Evolutionary conservation across 148 eudicot genomes (phyloP).

Genomic region (Camellia japonica): DNA sequence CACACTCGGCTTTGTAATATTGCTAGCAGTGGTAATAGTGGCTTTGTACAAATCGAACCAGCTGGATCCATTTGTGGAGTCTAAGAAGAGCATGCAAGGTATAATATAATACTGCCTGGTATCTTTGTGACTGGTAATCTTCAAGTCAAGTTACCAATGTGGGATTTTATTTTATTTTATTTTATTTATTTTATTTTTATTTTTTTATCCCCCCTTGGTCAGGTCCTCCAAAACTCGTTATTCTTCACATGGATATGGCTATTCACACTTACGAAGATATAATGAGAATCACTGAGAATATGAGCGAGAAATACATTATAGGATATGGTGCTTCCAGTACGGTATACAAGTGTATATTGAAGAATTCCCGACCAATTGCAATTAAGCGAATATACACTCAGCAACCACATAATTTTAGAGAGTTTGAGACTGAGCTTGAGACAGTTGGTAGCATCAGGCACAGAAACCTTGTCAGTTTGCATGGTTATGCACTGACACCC

Average conservation of each 20-base stretch:
- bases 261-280: slow-evolving; percentile 66
- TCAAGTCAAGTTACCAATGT: not conserved
- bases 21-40: slow-evolving; percentile 49
- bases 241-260: slow-evolving; percentile 73
- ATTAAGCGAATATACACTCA: slow-evolving; percentile 62
- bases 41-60: slow-evolving; percentile 53
- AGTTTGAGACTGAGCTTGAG: slow-evolving; percentile 68
- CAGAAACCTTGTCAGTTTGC: slow-evolving; percentile 62
- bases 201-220: not conserved
- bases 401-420: slow-evolving; percentile 38
- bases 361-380: slow-evolving; percentile 72
- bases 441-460: slow-evolving; percentile 71
- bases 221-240: slow-evolving; percentile 63
- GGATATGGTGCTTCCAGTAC: slow-evolving; percentile 77
- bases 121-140: not conserved
- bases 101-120: not conserved
- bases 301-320: slow-evolving; percentile 61
- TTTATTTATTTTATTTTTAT: not conserved
- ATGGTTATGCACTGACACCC: slow-evolving; percentile 65
- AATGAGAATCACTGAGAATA: slow-evolving; percentile 64
- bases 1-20: slow-evolving; percentile 36
- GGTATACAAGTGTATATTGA: slow-evolving; percentile 60
- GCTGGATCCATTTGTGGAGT: slow-evolving; percentile 24
- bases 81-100: slow-evolving; percentile 40
- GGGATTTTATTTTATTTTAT: not conserved